Evolutionary conservation across 169 alveolate species (phyloP), one percentile per base, ranked within the genome.

Genomic region (Toxoplasma gondii): DNA sequence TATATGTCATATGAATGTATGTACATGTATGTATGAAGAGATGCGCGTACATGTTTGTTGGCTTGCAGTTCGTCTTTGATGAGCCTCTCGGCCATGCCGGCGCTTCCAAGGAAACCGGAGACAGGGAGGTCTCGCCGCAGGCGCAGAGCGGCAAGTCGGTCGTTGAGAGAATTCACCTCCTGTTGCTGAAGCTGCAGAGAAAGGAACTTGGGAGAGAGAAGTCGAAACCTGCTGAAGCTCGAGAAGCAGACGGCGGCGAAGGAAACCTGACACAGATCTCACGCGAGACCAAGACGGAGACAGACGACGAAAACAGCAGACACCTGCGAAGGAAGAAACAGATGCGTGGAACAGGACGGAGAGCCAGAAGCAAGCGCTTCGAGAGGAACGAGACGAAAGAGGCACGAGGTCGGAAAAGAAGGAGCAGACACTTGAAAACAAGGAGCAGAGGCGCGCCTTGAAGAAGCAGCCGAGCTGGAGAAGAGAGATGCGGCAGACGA

Each of bases 171-270:
- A 17, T 43, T 22, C 27, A 82, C 39, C 64, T 82, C 90, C 90
- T 82, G 90, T 38, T 39, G 69, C 36, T 82, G 90, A 64, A 82
- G 64, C 90, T 82, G 90, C 17, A n/a, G 49, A n/a, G 88, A 41
- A 81, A 36, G 12, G 53, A 39, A n/a, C 16, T 22, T 10, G 12
- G 29, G 38, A 81, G 34, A 81, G 22, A 78, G 86, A 17, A 78
- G 86, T n/a, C 16, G 44, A 78, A 17, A 31, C 86, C 27, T 27
- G 17, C 78, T 64, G n/a, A n/a, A n/a, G n/a, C n/a, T n/a, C n/a
- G n/a, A n/a, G n/a, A n/a, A n/a, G n/a, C n/a, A n/a, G n/a, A n/a
- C n/a, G n/a, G n/a, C n/a, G n/a, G n/a, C n/a, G n/a, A n/a, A n/a
- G n/a, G n/a, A n/a, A n/a, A n/a, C n/a, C n/a, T n/a, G 17, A 64